Conservation (phyloP, 805 yeast genomes). For the Candida gorgasii region DNA sequence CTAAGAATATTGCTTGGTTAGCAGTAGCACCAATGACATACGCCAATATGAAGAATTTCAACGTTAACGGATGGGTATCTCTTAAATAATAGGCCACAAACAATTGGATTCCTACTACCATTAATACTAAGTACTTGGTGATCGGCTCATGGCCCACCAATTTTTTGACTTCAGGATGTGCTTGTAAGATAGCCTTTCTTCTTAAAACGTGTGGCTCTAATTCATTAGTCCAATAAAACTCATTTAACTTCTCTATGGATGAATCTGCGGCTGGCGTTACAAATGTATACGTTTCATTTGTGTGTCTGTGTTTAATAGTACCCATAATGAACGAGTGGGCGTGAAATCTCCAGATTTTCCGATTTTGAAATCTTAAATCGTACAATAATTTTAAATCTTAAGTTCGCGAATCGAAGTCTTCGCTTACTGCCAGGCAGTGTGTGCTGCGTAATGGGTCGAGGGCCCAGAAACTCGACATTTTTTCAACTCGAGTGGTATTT, state of each 20-base stretch:
- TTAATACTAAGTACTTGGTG: conserved; percentile 72
- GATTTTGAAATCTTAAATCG: neutral
- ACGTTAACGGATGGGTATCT: conserved; percentile 51
- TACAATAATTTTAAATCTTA: neutral
- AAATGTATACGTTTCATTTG: conserved; percentile 30
- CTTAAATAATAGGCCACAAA: conserved; percentile 61
- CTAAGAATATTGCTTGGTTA: conserved; percentile 79
- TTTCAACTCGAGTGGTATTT: no score
- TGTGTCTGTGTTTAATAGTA: conserved; percentile 26
- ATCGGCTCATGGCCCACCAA: conserved; percentile 84
- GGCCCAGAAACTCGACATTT: no score
- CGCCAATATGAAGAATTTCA: conserved; percentile 61
- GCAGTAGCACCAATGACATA: conserved; percentile 85
- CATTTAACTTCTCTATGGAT: conserved; percentile 47
- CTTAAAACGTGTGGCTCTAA: conserved; percentile 79
- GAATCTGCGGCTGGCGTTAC: conserved; percentile 43
- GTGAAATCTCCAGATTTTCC: neutral
- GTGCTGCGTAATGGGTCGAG: no score
- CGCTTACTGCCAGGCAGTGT: no score
- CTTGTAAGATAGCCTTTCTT: conserved; percentile 69
- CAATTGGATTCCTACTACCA: conserved; percentile 71
- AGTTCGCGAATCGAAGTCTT: no score
- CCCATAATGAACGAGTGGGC: conserved; percentile 1
- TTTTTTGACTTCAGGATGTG: conserved; percentile 77
- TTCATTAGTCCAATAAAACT: conserved; percentile 82